Base-by-base conservation (phyloP, 345 rosid genomes). In the Passiflora organensis region DNA sequence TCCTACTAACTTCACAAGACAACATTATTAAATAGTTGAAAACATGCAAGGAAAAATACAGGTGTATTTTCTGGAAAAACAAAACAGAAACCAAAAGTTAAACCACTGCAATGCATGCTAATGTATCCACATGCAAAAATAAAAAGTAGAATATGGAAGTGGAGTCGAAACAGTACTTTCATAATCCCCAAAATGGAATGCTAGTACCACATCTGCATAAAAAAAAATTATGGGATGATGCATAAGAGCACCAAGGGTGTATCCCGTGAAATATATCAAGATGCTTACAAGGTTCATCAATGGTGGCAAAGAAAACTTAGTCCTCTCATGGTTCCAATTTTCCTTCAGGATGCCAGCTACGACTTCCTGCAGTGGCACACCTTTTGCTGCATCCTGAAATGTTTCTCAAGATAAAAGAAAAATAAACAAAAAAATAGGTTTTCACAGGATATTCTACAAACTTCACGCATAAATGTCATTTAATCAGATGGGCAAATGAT, bases 281-380 rank as follows among this genome's bases (percentile, higher is more conserved):
- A 56, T 37, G 34, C 32, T 70, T 59, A 70, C 74, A 69, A 86
- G 87, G 66, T 67, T 82, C 97, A 93, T 83, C 63, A 86, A 65
- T 59, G 99, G 99, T 6, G 99, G 99, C 82, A 93, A 76, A 54
- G 82, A 86, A 74, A 93, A 86, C 63, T 67, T 74, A 10, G 95
- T 75, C 70, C 91, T 86, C 79, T 80, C 85, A 71, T 93, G 95
- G 76, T 93, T 88, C 97, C 97, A 89, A 6, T 76, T 76, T 53
- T 73, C 89, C 11, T 80, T 80, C 55, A 93, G 70, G 51, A 88
- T 80, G 64, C 64, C 71, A 43, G 69, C 53, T 49, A 85, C 59
- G 51, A 82, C 78, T 37, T 93, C 96, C 53, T 73, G 61, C 60
- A 87, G 59, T 41, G 88, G 86, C 60, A 76, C 36, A 58, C 73